A percentile compares a stretch with the other conserved stretches of the same genome.
These are phyloP conservation scores for Hippophae tibetana DNA, from an alignment of 306 rosid species.

Conservation along the genomic window DNA sequence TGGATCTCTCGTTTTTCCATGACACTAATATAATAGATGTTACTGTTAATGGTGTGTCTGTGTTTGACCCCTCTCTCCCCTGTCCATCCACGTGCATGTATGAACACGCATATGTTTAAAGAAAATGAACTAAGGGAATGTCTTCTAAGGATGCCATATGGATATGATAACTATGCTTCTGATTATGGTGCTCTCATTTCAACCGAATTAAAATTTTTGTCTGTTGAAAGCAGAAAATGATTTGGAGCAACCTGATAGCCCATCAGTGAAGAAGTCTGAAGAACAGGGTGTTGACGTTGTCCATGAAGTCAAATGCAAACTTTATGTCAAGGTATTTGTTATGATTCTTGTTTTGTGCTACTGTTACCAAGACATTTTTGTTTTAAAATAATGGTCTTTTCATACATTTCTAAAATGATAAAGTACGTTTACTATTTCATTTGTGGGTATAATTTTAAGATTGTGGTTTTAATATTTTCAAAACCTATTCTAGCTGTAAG, in stretches of 20 bases:
- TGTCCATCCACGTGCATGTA: no score
- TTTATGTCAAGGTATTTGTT: slow-evolving; percentile 71
- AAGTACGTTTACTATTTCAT: background rate
- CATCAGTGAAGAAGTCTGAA: slow-evolving; percentile 79
- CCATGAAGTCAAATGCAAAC: slow-evolving; percentile 94
- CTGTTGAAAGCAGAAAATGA: slow-evolving; percentile 53
- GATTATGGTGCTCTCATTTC: background rate
- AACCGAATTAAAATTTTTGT: slow-evolving; percentile 11
- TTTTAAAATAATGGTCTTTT: slow-evolving; percentile 5
- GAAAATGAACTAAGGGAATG: no score
- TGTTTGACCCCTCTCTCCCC: no score
- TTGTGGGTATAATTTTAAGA: background rate
- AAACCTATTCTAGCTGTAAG: background rate
- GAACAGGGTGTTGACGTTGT: slow-evolving; percentile 82
- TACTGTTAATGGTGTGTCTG: no score
- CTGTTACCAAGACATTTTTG: background rate
- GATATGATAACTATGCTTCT: no score
- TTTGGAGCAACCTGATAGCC: slow-evolving; percentile 82
- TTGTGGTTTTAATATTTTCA: background rate
- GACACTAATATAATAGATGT: no score
- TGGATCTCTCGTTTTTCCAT: no score
- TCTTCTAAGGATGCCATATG: no score
- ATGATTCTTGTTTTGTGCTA: slow-evolving; percentile 1
- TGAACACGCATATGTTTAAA: no score
- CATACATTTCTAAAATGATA: background rate